Evolutionary conservation across 2,329 filamentous ascomycete species (phyloP), one percentile per base, ranked within the genome.

Genomic region (Talaromyces sp.): DNA sequence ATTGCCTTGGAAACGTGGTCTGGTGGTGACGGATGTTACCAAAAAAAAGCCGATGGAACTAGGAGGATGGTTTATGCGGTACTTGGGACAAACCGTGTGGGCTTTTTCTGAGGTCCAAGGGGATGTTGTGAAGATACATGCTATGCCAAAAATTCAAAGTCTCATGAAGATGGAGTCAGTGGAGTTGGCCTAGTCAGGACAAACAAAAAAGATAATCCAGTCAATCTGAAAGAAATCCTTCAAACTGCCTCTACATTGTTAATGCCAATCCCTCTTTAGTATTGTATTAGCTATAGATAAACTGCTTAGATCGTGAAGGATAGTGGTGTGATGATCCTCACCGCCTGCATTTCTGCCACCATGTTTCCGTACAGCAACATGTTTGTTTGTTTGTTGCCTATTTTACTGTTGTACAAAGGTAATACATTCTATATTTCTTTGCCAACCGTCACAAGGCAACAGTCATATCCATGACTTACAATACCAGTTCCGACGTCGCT

Each of bases 341-440:
- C 60, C 60, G 60, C 60, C 60, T 30, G 25, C 15, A 3, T 36
- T 62, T 62, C 52, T 62, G 60, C 60, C 60, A 53, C n/a, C n/a
- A 53, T 27, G 27, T 53, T 53, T 47, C 44, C 19, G 44, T 8
- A 13, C 33, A 15, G 33, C 33, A 36, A 47, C 44, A 11, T 15
- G 8, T 54, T 55, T 59, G 57, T 59, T 59, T 56, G 55, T 47
- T 52, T 55, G 33, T 52, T 44, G 30, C 55, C 56, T n/a, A 25
- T 58, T 55, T 52, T 17, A 49, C 27, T 19, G 27, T 28, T 53
- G 13, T 15, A 25, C 22, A 47, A 7, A 22, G 19, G 22, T 11
- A 9, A 47, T 25, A 22, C 44, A 25, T 47, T 25, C 17, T 53
- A 30, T 53, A 30, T 8, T 30, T 53, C 19, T 25, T 33, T 44